A percentile compares a stretch with the other conserved stretches of the same genome.
phyloP scores from a whole-genome alignment of 495 filamentous ascomycete genomes.

The Podospora australis region DNA sequence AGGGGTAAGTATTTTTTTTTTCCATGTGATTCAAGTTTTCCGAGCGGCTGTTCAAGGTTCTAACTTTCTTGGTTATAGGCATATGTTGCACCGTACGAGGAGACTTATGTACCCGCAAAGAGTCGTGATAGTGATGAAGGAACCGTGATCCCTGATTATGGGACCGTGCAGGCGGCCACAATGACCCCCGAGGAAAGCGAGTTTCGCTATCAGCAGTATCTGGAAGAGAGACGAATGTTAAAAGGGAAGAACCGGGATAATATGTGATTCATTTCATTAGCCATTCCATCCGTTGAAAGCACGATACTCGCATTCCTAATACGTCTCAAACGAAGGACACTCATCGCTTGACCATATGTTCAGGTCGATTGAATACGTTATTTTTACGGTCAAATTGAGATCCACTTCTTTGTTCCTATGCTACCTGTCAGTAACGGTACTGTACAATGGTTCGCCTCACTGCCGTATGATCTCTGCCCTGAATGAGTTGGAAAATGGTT shows the following conservation, averaged over 20 bases:
- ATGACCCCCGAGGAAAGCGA: not conserved
- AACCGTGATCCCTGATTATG: not conserved
- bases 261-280: no score
- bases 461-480: no score
- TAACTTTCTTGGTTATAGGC: not conserved
- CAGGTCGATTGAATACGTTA: no score
- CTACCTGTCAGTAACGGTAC: no score
- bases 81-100: slow-evolving; percentile 10
- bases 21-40: not conserved
- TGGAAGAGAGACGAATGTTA: not conserved
- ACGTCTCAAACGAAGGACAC: no score
- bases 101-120: slow-evolving; percentile 7
- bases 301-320: no score
- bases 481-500: no score
- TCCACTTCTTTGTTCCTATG: no score
- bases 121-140: slow-evolving; percentile 4
- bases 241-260: not conserved
- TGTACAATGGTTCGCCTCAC: no score
- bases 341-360: no score
- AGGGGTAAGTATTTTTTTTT: slow-evolving; percentile 4
- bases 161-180: not conserved
- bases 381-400: no score
- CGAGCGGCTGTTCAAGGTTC: not conserved
- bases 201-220: not conserved
- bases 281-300: no score